Base-by-base conservation (phyloP, 2,329 filamentous ascomycete genomes). In the Pseudogymnoascus sp. region DNA sequence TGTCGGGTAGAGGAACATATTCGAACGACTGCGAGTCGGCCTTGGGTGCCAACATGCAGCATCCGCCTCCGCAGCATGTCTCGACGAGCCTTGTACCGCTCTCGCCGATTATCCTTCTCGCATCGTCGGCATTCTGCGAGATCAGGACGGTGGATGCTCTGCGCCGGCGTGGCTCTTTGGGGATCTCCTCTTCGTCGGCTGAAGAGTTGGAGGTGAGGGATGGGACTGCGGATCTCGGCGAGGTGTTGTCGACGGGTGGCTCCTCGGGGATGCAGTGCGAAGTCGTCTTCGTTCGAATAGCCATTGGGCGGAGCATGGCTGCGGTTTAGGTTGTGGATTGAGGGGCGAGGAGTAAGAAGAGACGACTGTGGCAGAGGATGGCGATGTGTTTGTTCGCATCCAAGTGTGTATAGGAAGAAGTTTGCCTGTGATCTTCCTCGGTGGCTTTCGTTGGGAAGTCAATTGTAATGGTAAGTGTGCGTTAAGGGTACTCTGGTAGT, bases 131-230 rank as follows among this genome's bases (percentile, higher is more conserved):
- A 71, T 79, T 87, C 73, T 86, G 83, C 47, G 84, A 82, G 68
- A 87, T 86, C 50, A 91, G 79, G 12, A 82, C 82, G 6, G 88
- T 91, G 3, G 87, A 90, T 63, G 87, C 88, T 61, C 87, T 86
- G 62, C 87, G 82, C 31, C 76, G 78, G 53, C 82, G 82, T 56
- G 74, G 73, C 66, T 77, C 75, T 35, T 77, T 75, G 23, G 73
- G 70, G 31, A 56, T n/a, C 21, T 78, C 78, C 66, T 77, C 74
- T 63, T 75, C 70, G 66, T 80, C 77, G 65, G 78, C 76, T 42
- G 81, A 79, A 64, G 83, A 83, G 67, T 86, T 84, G 25, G 84
- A 85, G 63, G 83, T 85, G 63, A 87, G 78, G 1, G 84, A 86
- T 1, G 85, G 84, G 0, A 82, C 83, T 59, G 80, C 75, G 11